These are phyloP conservation scores for Pyrenochaeta sp. DNA, from an alignment of 2,329 filamentous ascomycete genomes.

Conservation along the genomic window DNA sequence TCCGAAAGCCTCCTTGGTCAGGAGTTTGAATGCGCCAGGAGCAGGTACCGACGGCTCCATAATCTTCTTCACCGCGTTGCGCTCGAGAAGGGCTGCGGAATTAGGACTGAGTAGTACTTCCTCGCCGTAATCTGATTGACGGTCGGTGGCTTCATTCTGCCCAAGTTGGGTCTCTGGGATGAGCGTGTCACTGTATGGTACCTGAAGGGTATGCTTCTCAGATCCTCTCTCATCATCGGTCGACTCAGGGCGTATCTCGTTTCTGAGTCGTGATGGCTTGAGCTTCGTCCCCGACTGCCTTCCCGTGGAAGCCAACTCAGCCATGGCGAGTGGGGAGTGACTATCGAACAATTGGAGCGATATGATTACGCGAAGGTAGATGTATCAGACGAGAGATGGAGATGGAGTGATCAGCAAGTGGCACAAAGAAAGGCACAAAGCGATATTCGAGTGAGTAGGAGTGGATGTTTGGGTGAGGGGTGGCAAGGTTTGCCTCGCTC, in stretches of 20 bases:
- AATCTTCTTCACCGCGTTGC: conserved; percentile 5
- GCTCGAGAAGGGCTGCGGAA: conserved; percentile 6
- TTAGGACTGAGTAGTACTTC: conserved; percentile 5
- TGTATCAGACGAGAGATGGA: background rate
- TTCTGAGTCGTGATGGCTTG: conserved; percentile 30
- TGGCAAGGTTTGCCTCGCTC: conserved; percentile 17
- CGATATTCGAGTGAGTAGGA: background rate
- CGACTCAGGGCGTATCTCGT: conserved; percentile 26
- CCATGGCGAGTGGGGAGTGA: conserved; percentile 17
- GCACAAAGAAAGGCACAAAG: background rate
- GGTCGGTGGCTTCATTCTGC: background rate
- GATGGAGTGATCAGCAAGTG: too few species aligned
- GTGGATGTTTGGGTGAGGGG: conserved; percentile 1
- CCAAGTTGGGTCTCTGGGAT: conserved; percentile 32
- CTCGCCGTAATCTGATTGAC: background rate
- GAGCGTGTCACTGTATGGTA: conserved; percentile 25
- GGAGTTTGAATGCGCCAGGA: background rate
- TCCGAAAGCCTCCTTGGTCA: background rate
- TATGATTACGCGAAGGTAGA: background rate
- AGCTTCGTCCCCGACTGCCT: conserved; percentile 10
- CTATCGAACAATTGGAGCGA: background rate
- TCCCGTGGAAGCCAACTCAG: conserved; percentile 13
- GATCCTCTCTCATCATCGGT: conserved; percentile 20
- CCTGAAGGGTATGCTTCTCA: conserved; percentile 16
- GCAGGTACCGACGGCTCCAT: background rate